Percentiles rank a stretch among this genome's conserved stretches.
Evolutionary conservation across 768 basidiomycete species (phyloP).

Genomic region (Leccinum incarnatum): DNA sequence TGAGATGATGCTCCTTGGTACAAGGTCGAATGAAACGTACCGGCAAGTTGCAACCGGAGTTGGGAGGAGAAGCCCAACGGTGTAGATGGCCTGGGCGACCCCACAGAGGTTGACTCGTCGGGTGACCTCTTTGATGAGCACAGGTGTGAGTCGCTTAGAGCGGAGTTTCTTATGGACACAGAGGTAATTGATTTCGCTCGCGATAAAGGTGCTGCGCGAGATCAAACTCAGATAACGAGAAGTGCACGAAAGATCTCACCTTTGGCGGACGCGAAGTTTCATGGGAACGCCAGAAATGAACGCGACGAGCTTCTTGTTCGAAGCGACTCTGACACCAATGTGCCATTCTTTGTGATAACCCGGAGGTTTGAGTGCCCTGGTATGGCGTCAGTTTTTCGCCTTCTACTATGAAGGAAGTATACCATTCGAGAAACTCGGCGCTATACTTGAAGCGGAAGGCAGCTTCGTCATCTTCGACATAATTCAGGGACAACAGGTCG

Average conservation of each 20-base stretch:
- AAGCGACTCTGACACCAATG: slow-evolving; percentile 86
- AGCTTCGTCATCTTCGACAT: slow-evolving; percentile 95
- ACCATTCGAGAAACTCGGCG: slow-evolving; percentile 93
- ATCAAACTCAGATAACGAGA: slow-evolving; percentile 5
- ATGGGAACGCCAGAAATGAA: slow-evolving; percentile 95
- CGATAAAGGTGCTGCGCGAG: slow-evolving; percentile 55
- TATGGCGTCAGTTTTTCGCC: background rate
- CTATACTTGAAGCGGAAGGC: slow-evolving; percentile 97
- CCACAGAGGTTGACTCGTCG: slow-evolving; percentile 86
- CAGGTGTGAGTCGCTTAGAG: slow-evolving; percentile 90
- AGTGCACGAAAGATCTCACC: slow-evolving; percentile 48
- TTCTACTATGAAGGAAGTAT: slow-evolving; percentile 8
- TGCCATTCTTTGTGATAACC: slow-evolving; percentile 96
- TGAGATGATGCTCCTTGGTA: slow-evolving; percentile 6
- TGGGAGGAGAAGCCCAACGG: slow-evolving; percentile 88
- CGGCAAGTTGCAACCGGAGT: slow-evolving; percentile 88
- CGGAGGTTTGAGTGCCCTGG: slow-evolving; percentile 91
- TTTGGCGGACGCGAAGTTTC: slow-evolving; percentile 75
- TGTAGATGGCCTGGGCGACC: slow-evolving; percentile 97
- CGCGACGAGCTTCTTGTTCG: slow-evolving; percentile 91
- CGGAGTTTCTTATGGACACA: slow-evolving; percentile 97
- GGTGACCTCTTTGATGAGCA: slow-evolving; percentile 97
- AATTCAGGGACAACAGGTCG: slow-evolving; percentile 86
- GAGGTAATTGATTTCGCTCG: slow-evolving; percentile 95
- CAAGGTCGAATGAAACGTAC: slow-evolving; percentile 38